A percentile compares a stretch with the other conserved stretches of the same genome.
Conservation (phyloP, 345 rosid species). For the Cardamine chenopodiifolia region DNA sequence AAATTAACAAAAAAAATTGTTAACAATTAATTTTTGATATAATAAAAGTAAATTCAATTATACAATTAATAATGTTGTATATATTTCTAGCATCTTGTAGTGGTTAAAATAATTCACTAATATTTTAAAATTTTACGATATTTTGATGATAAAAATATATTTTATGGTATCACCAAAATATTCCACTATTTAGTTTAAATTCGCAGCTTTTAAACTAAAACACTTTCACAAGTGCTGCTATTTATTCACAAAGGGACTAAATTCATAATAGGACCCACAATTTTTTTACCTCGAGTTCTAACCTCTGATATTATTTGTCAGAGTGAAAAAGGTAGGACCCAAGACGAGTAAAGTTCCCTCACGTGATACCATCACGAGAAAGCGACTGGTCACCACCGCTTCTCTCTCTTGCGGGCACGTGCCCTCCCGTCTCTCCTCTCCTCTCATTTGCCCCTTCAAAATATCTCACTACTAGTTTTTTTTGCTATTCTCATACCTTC, state of each 20-base stretch:
- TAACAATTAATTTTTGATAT: no score
- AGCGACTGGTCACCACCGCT: constrained; percentile 41
- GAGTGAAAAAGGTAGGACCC: constrained; percentile 26
- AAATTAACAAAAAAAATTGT: neutral
- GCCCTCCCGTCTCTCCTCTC: constrained; percentile 38
- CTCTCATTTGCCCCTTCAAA: constrained; percentile 22
- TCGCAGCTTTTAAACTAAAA: neutral
- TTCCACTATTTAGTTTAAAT: neutral
- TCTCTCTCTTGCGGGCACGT: constrained; percentile 40
- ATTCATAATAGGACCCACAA: constrained; percentile 10
- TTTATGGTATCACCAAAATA: neutral
- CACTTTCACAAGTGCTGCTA: constrained; percentile 18
- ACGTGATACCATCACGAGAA: constrained; percentile 48
- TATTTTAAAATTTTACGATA: no score
- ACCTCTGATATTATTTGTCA: constrained; percentile 35
- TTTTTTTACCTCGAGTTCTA: constrained; percentile 30
- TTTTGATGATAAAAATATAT: neutral
- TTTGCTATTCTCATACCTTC: neutral
- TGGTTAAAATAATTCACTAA: neutral
- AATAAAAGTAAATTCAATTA: no score
- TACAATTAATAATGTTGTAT: neutral
- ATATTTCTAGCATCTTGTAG: neutral
- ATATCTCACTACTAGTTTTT: constrained; percentile 8
- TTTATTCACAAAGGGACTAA: constrained; percentile 16
- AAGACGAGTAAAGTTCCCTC: constrained; percentile 10